Conservation (phyloP, 768 basidiomycete species). For the Amanita rimosa region DNA sequence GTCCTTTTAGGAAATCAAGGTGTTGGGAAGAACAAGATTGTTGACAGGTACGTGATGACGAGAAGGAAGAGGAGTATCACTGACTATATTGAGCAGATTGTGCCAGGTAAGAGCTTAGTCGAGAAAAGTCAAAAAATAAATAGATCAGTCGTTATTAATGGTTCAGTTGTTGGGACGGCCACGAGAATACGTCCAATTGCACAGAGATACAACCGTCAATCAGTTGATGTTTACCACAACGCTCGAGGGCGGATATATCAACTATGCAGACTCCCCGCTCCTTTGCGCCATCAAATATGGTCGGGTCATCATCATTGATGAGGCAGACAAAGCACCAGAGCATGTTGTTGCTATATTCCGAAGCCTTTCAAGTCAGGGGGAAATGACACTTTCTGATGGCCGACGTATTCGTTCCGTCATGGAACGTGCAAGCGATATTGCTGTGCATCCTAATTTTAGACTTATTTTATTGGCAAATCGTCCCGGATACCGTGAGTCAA, state of each 20-base stretch:
- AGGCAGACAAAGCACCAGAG: conserved; percentile 65
- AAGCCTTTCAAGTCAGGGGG: conserved; percentile 54
- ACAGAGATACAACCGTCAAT: conserved; percentile 60
- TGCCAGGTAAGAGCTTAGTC: conserved; percentile 33
- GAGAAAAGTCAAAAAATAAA: no score
- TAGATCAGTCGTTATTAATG: neutral
- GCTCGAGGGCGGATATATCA: conserved; percentile 43
- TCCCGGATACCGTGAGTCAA: conserved; percentile 51
- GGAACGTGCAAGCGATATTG: conserved; percentile 43
- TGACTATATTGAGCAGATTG: conserved; percentile 19
- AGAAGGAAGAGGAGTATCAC: neutral
- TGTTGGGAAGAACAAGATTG: conserved; percentile 62
- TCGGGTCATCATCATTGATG: conserved; percentile 59
- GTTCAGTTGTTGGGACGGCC: conserved; percentile 45
- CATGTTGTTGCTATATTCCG: conserved; percentile 65
- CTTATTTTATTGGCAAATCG: conserved; percentile 55
- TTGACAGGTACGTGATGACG: conserved; percentile 35
- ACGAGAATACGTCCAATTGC: conserved; percentile 60
- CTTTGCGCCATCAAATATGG: conserved; percentile 51
- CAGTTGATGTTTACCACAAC: conserved; percentile 62
- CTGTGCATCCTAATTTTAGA: conserved; percentile 53
- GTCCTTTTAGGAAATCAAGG: conserved; percentile 64
- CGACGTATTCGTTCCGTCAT: conserved; percentile 35
- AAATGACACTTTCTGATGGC: conserved; percentile 54
- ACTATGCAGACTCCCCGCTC: conserved; percentile 52